Evolutionary conservation across 208 protist genomes (phyloP).

Genomic region (Trypanosoma scelopori): DNA sequence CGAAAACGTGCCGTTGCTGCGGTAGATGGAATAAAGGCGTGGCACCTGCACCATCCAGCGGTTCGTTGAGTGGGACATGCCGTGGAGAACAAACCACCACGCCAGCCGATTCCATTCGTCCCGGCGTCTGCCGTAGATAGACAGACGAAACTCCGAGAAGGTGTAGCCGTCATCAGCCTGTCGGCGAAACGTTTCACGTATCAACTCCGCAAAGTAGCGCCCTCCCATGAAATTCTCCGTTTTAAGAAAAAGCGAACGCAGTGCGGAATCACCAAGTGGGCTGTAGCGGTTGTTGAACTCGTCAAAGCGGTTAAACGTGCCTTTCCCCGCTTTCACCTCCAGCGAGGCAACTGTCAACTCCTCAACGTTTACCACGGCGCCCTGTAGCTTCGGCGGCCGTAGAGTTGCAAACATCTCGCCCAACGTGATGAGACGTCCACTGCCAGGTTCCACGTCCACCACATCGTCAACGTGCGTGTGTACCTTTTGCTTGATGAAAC

Average conservation of each 20-base stretch:
- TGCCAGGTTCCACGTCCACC: conserved; percentile 42
- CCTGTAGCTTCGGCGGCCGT: conserved; percentile 4
- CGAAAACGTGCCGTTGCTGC: conserved; percentile 48
- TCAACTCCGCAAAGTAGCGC: conserved; percentile 88
- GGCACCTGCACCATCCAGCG: conserved; percentile 97
- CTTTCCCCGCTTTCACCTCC: conserved; percentile 78
- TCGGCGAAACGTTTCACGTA: conserved; percentile 46
- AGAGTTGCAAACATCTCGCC: conserved; percentile 33
- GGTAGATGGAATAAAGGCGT: conserved; percentile 84
- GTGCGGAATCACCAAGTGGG: conserved; percentile 57
- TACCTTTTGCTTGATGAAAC: conserved; percentile 73
- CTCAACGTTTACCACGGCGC: conserved; percentile 28
- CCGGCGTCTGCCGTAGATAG: conserved; percentile 69
- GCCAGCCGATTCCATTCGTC: conserved; percentile 77
- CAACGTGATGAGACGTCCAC: conserved; percentile 24
- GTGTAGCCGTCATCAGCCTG: conserved; percentile 52
- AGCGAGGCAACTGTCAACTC: conserved; percentile 72
- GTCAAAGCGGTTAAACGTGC: conserved; percentile 89
- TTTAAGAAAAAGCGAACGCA: conserved; percentile 81
- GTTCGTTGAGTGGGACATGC: conserved; percentile 92
- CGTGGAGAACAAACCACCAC: conserved; percentile 82
- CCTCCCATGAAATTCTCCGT: conserved; percentile 90
- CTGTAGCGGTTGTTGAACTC: conserved; percentile 88
- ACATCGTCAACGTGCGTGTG: conserved; percentile 62
- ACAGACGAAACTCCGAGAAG: conserved; percentile 86